Base-by-base conservation (phyloP, 2,329 filamentous ascomycete genomes). In the Sphaerostilbella broomeana region DNA sequence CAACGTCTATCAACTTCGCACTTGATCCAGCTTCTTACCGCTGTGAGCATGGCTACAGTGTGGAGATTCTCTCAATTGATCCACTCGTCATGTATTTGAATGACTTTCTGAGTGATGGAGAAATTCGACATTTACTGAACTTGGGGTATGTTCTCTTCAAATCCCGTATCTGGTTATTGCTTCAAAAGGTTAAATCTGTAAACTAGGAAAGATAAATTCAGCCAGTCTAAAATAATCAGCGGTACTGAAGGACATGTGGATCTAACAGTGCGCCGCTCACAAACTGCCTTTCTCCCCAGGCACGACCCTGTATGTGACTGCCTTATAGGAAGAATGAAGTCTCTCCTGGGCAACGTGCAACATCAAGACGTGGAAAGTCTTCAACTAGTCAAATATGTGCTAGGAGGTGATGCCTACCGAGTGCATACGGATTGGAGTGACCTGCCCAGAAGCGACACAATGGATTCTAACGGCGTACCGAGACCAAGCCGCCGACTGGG, bases 401-500 rank as follows among this genome's bases (percentile, higher is more conserved):
- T 5, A 16, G 28, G 33, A 5, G n/a, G n/a, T n/a, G 35, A 39
- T 5, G 4, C 24, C n/a, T 37, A 17, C 35, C 17, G 11, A 11
- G 13, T 43, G 10, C 41, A 43, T 33, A 35, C 16, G 7, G 41
- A 43, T 21, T 43, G 41, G 35, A 13, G 12, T n/a, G 18, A 39
- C n/a, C 15, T 8, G 6, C 29, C 18, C 5, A 32, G 8, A 10
- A 7, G 7, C 18, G 19, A 19, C 13, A 13, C 29, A 32, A 17
- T 10, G 8, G 11, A 13, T 7, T 17, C 26, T 21, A n/a, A n/a
- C n/a, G n/a, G n/a, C n/a, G n/a, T n/a, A n/a, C 11, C 6, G 8
- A 22, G 25, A 22, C 10, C 6, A 7, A 21, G 24, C 15, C 67
- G 67, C 39, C 57, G 64, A 1, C 35, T 63, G 1, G 63, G 63